phyloP scores from a whole-genome alignment of 2,329 filamentous ascomycete species.

The Colletotrichum sp. region DNA sequence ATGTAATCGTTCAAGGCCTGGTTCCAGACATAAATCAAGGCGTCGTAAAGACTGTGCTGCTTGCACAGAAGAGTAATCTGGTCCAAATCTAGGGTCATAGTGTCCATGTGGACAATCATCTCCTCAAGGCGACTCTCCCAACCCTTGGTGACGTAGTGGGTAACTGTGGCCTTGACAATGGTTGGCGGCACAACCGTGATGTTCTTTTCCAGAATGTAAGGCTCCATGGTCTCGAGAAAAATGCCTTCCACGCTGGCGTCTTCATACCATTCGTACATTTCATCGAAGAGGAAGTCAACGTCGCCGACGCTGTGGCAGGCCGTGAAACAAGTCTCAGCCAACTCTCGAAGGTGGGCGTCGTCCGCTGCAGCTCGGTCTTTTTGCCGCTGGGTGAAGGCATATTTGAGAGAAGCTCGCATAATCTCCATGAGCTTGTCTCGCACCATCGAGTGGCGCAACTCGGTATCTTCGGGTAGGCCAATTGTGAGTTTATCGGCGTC shows the following conservation, averaged over 20 bases:
- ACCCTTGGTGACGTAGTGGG: conserved; percentile 78
- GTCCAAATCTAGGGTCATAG: conserved; percentile 89
- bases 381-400: conserved; percentile 76
- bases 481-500: conserved; percentile 94
- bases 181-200: conserved; percentile 79
- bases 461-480: conserved; percentile 85
- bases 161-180: conserved; percentile 85
- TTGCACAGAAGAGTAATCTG: conserved; percentile 91
- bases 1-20: conserved; percentile 88
- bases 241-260: conserved; percentile 74
- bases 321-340: conserved; percentile 83
- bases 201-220: conserved; percentile 81
- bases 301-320: conserved; percentile 82
- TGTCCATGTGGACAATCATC: conserved; percentile 92
- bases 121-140: conserved; percentile 85
- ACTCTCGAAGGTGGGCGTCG: conserved; percentile 71
- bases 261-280: conserved; percentile 89
- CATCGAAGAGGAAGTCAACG: conserved; percentile 85
- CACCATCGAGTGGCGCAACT: conserved; percentile 79
- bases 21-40: conserved; percentile 96
- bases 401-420: conserved; percentile 88
- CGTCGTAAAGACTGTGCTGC: conserved; percentile 90
- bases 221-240: conserved; percentile 88
- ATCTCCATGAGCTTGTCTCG: conserved; percentile 90
- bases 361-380: conserved; percentile 50